A percentile compares a stretch with the other conserved stretches of the same genome.
phyloP scores from a whole-genome alignment of 2,329 filamentous ascomycete species.

The Emergomyces africanus region DNA sequence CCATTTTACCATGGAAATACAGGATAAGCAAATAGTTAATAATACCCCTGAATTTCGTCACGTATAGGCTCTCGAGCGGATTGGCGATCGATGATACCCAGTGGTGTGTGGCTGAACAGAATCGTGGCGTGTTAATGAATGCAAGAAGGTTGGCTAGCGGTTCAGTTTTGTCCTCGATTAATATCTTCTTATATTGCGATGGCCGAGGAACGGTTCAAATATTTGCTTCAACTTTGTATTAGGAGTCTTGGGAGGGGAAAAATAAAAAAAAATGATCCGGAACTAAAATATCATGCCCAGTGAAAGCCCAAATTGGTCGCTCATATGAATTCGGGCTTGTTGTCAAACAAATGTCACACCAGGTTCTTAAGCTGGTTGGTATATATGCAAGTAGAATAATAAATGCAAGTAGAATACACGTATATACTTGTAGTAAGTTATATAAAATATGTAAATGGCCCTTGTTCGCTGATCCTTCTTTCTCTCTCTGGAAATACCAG shows the following conservation, averaged over 20 bases:
- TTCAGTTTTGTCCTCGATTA: not conserved
- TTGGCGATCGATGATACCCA: constrained; percentile 27
- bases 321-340: not conserved
- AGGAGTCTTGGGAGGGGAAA: not conserved
- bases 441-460: not conserved
- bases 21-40: not conserved
- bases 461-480: not conserved
- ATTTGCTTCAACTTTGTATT: not conserved
- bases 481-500: not conserved
- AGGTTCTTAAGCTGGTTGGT: not conserved
- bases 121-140: not conserved
- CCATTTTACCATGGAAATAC: not conserved
- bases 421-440: not conserved
- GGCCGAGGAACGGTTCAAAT: not conserved
- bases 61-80: constrained; percentile 28
- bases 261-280: not conserved
- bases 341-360: not conserved
- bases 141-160: not conserved
- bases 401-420: not conserved
- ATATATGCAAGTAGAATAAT: not conserved
- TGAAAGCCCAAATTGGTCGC: not conserved
- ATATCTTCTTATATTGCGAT: not conserved
- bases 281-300: not conserved
- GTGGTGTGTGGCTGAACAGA: not conserved
- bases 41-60: constrained; percentile 1